Percentiles rank a stretch among this genome's conserved stretches.
Evolutionary conservation across 2,329 filamentous ascomycete genomes (phyloP).

Genomic region (Neopestalotiopsis rosae): DNA sequence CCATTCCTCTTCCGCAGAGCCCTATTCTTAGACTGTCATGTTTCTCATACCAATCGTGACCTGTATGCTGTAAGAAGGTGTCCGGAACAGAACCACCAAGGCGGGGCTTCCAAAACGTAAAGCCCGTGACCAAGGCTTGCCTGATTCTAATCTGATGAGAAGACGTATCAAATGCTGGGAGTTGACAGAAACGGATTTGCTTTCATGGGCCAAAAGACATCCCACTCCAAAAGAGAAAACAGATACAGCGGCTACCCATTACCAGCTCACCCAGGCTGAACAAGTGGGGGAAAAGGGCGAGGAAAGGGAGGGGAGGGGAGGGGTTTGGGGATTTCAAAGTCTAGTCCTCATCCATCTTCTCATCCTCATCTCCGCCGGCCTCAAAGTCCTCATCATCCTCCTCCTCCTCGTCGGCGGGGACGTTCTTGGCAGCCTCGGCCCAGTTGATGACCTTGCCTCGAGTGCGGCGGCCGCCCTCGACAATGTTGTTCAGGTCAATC

Average conservation of each 20-base stretch:
- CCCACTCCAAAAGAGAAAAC: neutral
- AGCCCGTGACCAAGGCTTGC: neutral
- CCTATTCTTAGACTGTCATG: neutral
- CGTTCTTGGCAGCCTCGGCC: conserved; percentile 84
- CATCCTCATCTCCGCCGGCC: conserved; percentile 62
- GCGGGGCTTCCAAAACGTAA: neutral
- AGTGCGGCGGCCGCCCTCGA: conserved; percentile 78
- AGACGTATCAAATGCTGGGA: neutral
- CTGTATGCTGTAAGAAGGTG: neutral
- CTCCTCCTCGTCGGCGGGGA: conserved; percentile 75
- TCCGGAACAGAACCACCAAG: neutral
- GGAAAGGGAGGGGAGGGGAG: neutral
- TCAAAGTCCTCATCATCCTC: conserved; percentile 76
- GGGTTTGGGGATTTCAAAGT: neutral
- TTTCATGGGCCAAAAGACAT: neutral
- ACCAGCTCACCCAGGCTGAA: neutral
- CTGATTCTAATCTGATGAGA: neutral
- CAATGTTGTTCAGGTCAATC: conserved; percentile 90
- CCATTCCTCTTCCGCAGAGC: neutral
- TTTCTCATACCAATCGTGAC: conserved; percentile 1
- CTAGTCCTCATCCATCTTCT: conserved; percentile 69
- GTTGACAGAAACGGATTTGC: neutral
- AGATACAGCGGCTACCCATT: neutral
- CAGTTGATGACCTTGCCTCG: conserved; percentile 94
- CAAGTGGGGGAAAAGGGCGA: neutral